Evolutionary conservation across 257 asterid species (phyloP).

Genomic region (Fraxinus pennsylvanica): DNA sequence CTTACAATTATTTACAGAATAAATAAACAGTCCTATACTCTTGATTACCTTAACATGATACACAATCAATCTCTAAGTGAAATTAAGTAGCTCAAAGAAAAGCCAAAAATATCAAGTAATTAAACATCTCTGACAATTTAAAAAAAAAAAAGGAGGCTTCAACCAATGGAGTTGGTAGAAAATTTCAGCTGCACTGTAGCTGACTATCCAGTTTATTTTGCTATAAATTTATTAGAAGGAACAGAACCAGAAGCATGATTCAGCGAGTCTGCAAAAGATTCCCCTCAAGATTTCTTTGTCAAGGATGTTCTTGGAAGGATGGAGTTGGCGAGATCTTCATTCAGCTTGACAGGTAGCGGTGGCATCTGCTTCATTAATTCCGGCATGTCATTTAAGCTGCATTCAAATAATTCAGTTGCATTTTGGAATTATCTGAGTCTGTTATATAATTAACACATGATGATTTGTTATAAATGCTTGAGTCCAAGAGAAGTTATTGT

Average conservation of each 20-base stretch:
- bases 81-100: constrained; percentile 17
- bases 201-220: constrained; percentile 35
- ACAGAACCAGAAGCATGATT: constrained; percentile 24
- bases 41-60: constrained; percentile 18
- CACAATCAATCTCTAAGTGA: constrained; percentile 23
- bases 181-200: constrained; percentile 30
- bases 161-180: not conserved
- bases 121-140: not conserved
- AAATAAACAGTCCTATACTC: constrained; percentile 22
- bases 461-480: not conserved
- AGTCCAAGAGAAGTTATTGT: not conserved
- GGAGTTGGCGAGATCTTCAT: constrained; percentile 62
- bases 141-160: not conserved
- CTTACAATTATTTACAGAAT: constrained; percentile 31
- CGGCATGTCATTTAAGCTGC: constrained; percentile 67
- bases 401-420: constrained; percentile 25
- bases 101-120: not conserved
- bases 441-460: not conserved
- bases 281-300: constrained; percentile 41
- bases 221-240: constrained; percentile 22
- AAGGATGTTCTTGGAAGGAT: constrained; percentile 49
- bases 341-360: constrained; percentile 74
- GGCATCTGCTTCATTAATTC: constrained; percentile 83
- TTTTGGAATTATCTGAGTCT: not conserved
- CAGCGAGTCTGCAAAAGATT: constrained; percentile 17